These are phyloP conservation scores for Klebsormidium nitens DNA, from an alignment of 139 green algal genomes.

Conservation along the genomic window DNA sequence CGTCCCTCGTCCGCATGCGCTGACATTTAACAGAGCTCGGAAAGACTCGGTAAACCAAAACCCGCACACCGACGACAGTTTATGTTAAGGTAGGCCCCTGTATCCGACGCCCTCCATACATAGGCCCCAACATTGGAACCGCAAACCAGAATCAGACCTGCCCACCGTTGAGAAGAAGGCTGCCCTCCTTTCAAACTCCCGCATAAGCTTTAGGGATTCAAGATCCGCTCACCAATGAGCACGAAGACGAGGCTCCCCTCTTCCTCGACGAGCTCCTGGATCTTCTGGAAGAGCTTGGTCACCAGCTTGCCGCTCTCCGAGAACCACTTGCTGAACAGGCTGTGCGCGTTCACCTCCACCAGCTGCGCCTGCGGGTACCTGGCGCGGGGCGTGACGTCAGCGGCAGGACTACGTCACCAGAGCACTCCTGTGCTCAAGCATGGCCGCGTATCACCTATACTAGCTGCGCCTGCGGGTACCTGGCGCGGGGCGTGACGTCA, in stretches of 20 bases:
- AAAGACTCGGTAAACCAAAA: no score
- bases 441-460: slow-evolving; percentile 97
- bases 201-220: no score
- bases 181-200: no score
- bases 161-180: no score
- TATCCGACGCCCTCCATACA: no score
- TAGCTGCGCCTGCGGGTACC: slow-evolving; percentile 62
- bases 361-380: slow-evolving; percentile 67
- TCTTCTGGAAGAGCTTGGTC: slow-evolving; percentile 70
- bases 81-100: no score
- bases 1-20: no score
- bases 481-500: slow-evolving; percentile 30
- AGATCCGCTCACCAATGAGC: slow-evolving; percentile 65
- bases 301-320: slow-evolving; percentile 84
- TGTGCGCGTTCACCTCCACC: slow-evolving; percentile 95
- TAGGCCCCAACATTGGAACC: no score
- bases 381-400: background rate
- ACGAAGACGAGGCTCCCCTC: slow-evolving; percentile 84
- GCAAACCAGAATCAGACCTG: no score
- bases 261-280: slow-evolving; percentile 84
- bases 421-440: no score
- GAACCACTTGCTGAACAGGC: slow-evolving; percentile 93
- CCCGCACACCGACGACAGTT: no score
- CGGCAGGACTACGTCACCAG: background rate
- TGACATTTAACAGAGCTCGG: no score